These are phyloP conservation scores for Eutrema heterophyllum DNA, from an alignment of 345 rosid species.

Conservation along the genomic window DNA sequence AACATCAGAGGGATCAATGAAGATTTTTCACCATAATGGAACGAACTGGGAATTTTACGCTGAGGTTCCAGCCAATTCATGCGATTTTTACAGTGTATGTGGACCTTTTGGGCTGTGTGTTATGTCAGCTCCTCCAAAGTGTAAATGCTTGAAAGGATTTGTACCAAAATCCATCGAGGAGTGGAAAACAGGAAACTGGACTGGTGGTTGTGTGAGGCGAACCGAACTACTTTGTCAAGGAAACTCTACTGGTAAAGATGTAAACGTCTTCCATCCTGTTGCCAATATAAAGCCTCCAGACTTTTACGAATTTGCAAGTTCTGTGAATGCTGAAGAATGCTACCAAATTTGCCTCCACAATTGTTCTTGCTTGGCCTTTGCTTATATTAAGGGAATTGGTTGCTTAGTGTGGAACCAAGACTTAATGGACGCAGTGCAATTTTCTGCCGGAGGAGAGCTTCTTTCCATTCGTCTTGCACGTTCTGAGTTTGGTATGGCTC, in stretches of 20 bases:
- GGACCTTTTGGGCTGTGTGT: conserved; percentile 26
- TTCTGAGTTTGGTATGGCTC: background rate
- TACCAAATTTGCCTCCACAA: conserved; percentile 7
- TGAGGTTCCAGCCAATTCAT: background rate
- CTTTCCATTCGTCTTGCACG: conserved; percentile 22
- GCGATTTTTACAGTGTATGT: conserved; percentile 5
- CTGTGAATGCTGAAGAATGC: background rate
- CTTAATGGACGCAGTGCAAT: conserved; percentile 4
- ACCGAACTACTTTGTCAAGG: conserved; percentile 1
- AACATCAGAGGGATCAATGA: background rate
- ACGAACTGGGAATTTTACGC: background rate
- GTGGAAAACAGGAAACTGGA: conserved; percentile 23
- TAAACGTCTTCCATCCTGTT: background rate
- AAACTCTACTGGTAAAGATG: background rate
- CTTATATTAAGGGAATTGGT: conserved; percentile 12
- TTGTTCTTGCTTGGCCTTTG: conserved; percentile 29
- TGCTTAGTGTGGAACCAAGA: conserved; percentile 19
- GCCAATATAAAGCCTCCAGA: conserved; percentile 19
- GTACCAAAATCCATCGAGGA: conserved; percentile 3
- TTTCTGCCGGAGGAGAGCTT: background rate
- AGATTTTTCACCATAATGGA: background rate
- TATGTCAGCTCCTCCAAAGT: background rate
- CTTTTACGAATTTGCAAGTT: background rate
- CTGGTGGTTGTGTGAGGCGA: conserved; percentile 22
- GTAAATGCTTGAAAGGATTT: conserved; percentile 29